Conservation (phyloP, 148 eudicot species). For the Camellia lanceoleosa region DNA sequence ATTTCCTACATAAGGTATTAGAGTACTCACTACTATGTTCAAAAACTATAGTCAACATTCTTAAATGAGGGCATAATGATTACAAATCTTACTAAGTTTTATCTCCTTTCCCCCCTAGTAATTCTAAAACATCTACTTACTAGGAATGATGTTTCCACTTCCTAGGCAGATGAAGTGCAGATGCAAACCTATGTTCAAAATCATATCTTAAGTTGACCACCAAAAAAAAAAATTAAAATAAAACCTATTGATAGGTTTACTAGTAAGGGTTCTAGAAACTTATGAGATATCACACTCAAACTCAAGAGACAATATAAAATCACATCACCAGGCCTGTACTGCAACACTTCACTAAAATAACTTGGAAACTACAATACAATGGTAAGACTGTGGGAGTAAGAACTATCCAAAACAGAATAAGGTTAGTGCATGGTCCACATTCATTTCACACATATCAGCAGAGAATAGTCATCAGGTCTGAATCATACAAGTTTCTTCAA, state of each 20-base stretch:
- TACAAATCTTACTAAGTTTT: neutral
- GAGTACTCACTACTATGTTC: slow-evolving; percentile 1
- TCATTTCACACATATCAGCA: neutral
- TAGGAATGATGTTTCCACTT: neutral
- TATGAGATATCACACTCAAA: neutral
- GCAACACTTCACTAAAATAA: neutral
- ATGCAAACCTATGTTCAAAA: too few relatives aligned
- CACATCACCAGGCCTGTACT: neutral
- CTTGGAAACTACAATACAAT: neutral
- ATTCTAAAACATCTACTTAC: neutral
- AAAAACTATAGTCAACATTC: neutral
- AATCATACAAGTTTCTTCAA: neutral
- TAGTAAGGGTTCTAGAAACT: neutral
- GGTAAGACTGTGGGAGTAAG: neutral
- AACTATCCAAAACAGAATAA: neutral
- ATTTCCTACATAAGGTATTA: too few relatives aligned
- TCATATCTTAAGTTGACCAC: too few relatives aligned
- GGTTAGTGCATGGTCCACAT: neutral
- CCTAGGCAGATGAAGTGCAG: too few relatives aligned
- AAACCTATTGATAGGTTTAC: neutral
- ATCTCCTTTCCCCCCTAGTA: neutral
- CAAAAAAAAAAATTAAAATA: neutral
- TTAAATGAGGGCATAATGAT: neutral
- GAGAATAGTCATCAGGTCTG: neutral
- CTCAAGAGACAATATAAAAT: neutral